These are phyloP conservation scores for Verticillium alfalfae DNA, from an alignment of 2,329 filamentous ascomycete species.

Conservation along the genomic window DNA sequence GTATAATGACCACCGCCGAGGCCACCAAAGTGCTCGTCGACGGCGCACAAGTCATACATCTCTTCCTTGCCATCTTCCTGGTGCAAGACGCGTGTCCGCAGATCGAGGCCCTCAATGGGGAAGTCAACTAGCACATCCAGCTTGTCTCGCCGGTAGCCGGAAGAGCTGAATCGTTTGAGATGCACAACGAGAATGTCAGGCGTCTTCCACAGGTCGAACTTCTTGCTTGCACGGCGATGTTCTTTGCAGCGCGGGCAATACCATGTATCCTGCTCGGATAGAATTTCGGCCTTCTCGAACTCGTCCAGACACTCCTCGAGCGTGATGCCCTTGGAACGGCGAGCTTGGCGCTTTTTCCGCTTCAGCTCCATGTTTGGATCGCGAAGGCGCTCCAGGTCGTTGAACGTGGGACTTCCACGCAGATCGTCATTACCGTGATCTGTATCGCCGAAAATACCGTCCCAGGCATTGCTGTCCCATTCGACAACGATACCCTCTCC, in stretches of 20 bases:
- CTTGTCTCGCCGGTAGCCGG: slow-evolving; percentile 79
- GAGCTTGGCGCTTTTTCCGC: slow-evolving; percentile 57
- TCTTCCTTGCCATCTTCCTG: slow-evolving; percentile 76
- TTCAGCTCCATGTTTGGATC: slow-evolving; percentile 61
- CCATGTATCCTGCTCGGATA: slow-evolving; percentile 96
- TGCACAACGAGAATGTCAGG: slow-evolving; percentile 94
- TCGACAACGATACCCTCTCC: slow-evolving; percentile 85
- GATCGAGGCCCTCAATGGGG: slow-evolving; percentile 79
- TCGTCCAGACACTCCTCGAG: slow-evolving; percentile 90
- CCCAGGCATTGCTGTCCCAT: slow-evolving; percentile 68
- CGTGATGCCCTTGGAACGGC: slow-evolving; percentile 59
- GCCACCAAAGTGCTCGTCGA: slow-evolving; percentile 93
- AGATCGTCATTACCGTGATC: slow-evolving; percentile 34
- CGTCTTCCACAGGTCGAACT: slow-evolving; percentile 93
- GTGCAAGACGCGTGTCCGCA: slow-evolving; percentile 72
- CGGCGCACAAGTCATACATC: slow-evolving; percentile 88
- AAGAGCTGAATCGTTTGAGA: slow-evolving; percentile 89
- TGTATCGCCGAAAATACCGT: slow-evolving; percentile 58
- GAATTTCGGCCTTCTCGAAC: slow-evolving; percentile 87
- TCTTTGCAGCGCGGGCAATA: slow-evolving; percentile 96
- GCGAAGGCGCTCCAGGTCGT: slow-evolving; percentile 43
- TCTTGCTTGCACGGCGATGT: slow-evolving; percentile 87
- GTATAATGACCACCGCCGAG: slow-evolving; percentile 96
- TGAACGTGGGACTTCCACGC: slow-evolving; percentile 57
- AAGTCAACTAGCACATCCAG: slow-evolving; percentile 89